Evolutionary conservation across 306 rosid genomes (phyloP).

Genomic region (Dryas octopetala): DNA sequence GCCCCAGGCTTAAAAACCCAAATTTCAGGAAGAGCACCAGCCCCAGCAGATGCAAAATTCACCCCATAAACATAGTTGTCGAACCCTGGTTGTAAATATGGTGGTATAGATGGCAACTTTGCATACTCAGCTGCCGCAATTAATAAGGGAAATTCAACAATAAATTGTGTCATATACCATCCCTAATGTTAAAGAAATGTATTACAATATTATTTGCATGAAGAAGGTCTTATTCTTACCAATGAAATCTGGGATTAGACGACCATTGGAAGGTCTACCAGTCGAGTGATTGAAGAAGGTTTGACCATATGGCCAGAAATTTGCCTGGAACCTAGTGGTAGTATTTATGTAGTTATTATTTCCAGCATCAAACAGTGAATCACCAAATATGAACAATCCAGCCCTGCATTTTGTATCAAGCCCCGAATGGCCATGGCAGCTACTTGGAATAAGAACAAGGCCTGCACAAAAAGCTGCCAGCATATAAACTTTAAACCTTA

Average conservation of each 20-base stretch:
- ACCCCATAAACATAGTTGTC: slow-evolving; percentile 24
- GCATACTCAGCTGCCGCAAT: slow-evolving; percentile 35
- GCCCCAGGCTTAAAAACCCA: slow-evolving; percentile 27
- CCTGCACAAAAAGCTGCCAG: background rate
- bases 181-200: background rate
- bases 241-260: slow-evolving; percentile 39
- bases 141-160: background rate
- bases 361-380: slow-evolving; percentile 40
- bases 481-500: background rate
- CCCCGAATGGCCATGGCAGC: background rate
- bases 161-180: too few species aligned
- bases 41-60: slow-evolving; percentile 46
- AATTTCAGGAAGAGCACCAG: slow-evolving; percentile 41
- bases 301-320: slow-evolving; percentile 40
- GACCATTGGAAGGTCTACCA: slow-evolving; percentile 42
- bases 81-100: slow-evolving; percentile 26
- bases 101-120: too few species aligned
- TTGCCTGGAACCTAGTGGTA: background rate
- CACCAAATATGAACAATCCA: slow-evolving; percentile 37
- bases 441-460: background rate
- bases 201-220: background rate
- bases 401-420: slow-evolving; percentile 2
- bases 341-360: slow-evolving; percentile 29
- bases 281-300: slow-evolving; percentile 38
- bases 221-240: slow-evolving; percentile 14